phyloP scores from a whole-genome alignment of 2,329 filamentous ascomycete species.

The Ophiocordyceps camponoti-rufipedis region DNA sequence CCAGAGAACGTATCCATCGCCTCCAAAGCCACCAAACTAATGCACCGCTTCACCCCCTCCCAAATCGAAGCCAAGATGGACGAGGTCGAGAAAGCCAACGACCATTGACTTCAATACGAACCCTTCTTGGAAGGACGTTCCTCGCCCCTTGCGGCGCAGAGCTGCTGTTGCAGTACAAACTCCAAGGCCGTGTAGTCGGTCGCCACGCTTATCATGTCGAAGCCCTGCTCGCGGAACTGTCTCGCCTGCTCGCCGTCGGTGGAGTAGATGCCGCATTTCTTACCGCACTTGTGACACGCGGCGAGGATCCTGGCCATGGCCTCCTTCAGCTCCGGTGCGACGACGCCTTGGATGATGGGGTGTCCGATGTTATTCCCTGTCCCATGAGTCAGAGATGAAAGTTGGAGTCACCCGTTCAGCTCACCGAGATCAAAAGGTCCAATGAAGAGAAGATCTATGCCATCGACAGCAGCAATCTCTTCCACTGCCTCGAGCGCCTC shows the following conservation, averaged over 20 bases:
- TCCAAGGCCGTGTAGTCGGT: constrained; percentile 36
- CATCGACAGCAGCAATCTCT: constrained; percentile 39
- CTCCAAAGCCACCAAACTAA: constrained; percentile 48
- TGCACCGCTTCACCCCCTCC: constrained; percentile 56
- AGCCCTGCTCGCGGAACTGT: constrained; percentile 34
- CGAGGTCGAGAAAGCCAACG: constrained; percentile 21
- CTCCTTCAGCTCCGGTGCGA: constrained; percentile 36
- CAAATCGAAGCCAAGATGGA: constrained; percentile 56
- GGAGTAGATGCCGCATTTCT: constrained; percentile 46
- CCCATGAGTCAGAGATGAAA: not conserved
- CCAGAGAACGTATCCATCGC: constrained; percentile 35
- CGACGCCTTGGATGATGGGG: constrained; percentile 41
- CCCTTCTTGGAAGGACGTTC: constrained; percentile 16
- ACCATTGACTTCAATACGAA: constrained; percentile 17
- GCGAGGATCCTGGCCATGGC: constrained; percentile 40
- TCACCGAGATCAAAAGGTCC: constrained; percentile 46
- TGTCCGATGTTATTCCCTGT: constrained; percentile 39
- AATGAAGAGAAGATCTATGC: constrained; percentile 45
- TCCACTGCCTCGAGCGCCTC: constrained; percentile 43
- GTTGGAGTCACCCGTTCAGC: not conserved
- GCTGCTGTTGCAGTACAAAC: constrained; percentile 21
- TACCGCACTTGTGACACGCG: constrained; percentile 41
- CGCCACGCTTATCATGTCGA: constrained; percentile 42
- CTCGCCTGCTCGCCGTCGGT: constrained; percentile 36
- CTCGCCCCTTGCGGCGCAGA: constrained; percentile 27